Percentiles rank a stretch among this genome's conserved stretches.
phyloP scores from a whole-genome alignment of 1,284 basidiomycete species.

The Trametes hirsuta region DNA sequence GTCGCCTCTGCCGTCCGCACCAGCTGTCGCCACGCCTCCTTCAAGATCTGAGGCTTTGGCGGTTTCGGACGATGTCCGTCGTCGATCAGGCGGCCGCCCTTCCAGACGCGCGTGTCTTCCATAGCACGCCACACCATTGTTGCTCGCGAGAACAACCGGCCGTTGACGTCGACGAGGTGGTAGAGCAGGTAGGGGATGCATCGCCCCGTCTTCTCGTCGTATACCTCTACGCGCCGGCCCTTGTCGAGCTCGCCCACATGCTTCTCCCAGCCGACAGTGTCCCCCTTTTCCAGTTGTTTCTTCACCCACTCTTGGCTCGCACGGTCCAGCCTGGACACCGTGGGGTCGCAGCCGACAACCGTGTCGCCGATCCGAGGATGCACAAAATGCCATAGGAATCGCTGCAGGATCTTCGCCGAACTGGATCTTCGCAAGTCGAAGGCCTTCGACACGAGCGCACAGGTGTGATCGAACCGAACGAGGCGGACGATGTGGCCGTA shows the following conservation, averaged over 20 bases:
- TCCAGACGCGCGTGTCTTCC: constrained; percentile 8
- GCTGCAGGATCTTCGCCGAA: neutral
- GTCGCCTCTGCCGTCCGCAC: constrained; percentile 1
- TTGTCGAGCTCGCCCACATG: constrained; percentile 1
- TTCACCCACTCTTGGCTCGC: constrained; percentile 4
- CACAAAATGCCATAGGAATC: constrained; percentile 15
- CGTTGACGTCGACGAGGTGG: constrained; percentile 14
- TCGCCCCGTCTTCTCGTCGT: constrained; percentile 9
- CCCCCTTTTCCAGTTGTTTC: neutral
- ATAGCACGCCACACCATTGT: constrained; percentile 15
- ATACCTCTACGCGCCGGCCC: constrained; percentile 7
- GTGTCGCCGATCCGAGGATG: constrained; percentile 6
- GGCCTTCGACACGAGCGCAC: constrained; percentile 1
- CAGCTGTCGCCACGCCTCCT: constrained; percentile 22
- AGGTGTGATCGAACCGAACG: constrained; percentile 17
- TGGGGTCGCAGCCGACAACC: constrained; percentile 12
- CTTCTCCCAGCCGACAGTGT: neutral
- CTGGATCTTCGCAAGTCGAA: neutral
- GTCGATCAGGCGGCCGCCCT: neutral
- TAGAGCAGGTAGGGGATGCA: constrained; percentile 4
- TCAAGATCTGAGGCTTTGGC: constrained; percentile 11
- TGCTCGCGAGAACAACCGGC: constrained; percentile 16
- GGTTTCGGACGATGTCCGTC: neutral
- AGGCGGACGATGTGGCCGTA: constrained; percentile 13
- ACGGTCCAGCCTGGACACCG: neutral